phyloP scores from a whole-genome alignment of 179 eudicot genomes.

The Corrigiola litoralis region DNA sequence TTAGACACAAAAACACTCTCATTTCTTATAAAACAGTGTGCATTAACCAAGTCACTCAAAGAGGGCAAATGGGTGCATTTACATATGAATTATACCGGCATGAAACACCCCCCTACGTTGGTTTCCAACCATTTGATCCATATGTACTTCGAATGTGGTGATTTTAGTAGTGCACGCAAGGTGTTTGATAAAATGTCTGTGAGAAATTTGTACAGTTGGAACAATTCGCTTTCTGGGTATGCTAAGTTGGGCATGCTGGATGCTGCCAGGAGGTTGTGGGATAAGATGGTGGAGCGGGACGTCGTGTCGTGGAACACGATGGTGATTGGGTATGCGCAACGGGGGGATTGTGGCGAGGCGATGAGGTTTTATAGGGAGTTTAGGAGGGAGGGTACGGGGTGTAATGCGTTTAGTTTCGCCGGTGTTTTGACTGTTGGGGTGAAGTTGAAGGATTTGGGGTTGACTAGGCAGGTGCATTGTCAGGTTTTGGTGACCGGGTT shows the following conservation, averaged over 20 bases:
- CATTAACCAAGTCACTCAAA: constrained; percentile 36
- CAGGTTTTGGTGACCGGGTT: constrained; percentile 54
- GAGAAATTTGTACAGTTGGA: constrained; percentile 71
- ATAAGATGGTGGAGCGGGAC: constrained; percentile 51
- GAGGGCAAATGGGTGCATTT: constrained; percentile 73
- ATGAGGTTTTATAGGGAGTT: constrained; percentile 44
- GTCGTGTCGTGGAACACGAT: constrained; percentile 76
- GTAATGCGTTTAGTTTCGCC: constrained; percentile 60
- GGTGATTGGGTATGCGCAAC: constrained; percentile 58
- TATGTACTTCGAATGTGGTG: constrained; percentile 66
- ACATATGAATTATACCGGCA: constrained; percentile 56
- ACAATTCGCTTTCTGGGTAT: constrained; percentile 75
- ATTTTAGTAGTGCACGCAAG: constrained; percentile 44
- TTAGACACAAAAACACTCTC: constrained; percentile 41
- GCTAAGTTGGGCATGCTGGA: constrained; percentile 51
- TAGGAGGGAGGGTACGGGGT: constrained; percentile 36
- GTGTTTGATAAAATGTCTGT: constrained; percentile 72
- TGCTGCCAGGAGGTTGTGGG: constrained; percentile 54
- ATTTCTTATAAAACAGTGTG: constrained; percentile 45
- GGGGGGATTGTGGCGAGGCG: constrained; percentile 42
- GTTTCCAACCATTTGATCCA: constrained; percentile 54
- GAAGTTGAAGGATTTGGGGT: constrained; percentile 42
- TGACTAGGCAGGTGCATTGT: constrained; percentile 60
- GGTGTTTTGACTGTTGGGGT: constrained; percentile 63
- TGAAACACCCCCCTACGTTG: constrained; percentile 46